These are phyloP conservation scores for Punctularia strigosozonata DNA, from an alignment of 768 basidiomycete genomes.

Conservation along the genomic window DNA sequence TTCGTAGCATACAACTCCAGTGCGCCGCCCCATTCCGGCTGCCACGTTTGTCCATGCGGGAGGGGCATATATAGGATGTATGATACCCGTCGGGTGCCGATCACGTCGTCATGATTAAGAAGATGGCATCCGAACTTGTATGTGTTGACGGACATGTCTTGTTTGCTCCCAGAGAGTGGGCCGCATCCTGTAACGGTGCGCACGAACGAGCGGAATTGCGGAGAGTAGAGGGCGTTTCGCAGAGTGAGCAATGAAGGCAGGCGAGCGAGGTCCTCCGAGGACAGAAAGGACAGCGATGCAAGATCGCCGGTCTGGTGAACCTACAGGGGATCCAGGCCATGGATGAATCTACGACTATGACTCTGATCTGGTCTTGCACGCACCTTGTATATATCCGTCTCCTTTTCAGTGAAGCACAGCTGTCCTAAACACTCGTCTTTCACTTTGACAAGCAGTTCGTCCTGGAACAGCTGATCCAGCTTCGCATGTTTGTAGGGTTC, in stretches of 20 bases:
- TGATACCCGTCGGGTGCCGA: conserved; percentile 85
- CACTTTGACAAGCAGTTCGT: conserved; percentile 67
- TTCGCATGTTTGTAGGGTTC: conserved; percentile 77
- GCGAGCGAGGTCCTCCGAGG: conserved; percentile 61
- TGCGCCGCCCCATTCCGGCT: conserved; percentile 84
- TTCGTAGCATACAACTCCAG: conserved; percentile 82
- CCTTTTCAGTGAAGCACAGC: conserved; percentile 82
- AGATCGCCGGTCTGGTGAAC: conserved; percentile 97
- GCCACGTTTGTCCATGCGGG: conserved; percentile 65
- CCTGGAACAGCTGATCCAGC: conserved; percentile 72
- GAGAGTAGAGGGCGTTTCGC: conserved; percentile 86
- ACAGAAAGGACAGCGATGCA: conserved; percentile 82
- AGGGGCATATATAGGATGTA: conserved; percentile 96
- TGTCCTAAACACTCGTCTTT: conserved; percentile 76
- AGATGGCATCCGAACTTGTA: conserved; percentile 90
- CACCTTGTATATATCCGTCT: conserved; percentile 98
- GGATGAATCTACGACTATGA: not conserved
- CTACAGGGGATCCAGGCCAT: conserved; percentile 26
- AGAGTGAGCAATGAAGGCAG: conserved; percentile 73
- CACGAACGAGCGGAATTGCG: conserved; percentile 70
- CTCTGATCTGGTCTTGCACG: not conserved
- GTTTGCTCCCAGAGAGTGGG: conserved; percentile 80
- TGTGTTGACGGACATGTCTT: conserved; percentile 91
- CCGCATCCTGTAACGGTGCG: conserved; percentile 86
- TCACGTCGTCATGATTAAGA: conserved; percentile 97